Evolutionary conservation across 805 yeast species (phyloP).

Genomic region (Komagataella mondaviorum): DNA sequence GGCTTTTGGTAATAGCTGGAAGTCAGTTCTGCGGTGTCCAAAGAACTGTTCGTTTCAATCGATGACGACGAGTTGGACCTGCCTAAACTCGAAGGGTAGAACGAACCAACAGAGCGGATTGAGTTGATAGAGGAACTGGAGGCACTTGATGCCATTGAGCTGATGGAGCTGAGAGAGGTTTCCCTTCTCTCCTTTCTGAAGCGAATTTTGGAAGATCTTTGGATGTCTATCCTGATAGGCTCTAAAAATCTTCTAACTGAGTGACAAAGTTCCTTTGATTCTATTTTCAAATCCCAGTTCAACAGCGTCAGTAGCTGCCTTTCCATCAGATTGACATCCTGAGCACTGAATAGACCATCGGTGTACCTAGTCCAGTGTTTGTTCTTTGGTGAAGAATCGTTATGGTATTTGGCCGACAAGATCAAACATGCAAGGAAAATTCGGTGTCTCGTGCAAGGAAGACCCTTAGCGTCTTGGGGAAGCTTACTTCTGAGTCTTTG

Average conservation of each 20-base stretch:
- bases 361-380: slow-evolving; percentile 72
- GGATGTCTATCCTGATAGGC: slow-evolving; percentile 30
- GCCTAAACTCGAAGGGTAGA: neutral
- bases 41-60: neutral
- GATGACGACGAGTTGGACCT: neutral
- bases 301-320: slow-evolving; percentile 55
- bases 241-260: slow-evolving; percentile 32
- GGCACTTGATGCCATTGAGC: neutral
- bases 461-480: slow-evolving; percentile 62
- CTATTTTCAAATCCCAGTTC: slow-evolving; percentile 53
- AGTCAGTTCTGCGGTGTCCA: neutral
- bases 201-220: slow-evolving; percentile 17
- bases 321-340: slow-evolving; percentile 72
- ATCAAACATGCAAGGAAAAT: slow-evolving; percentile 65
- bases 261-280: slow-evolving; percentile 26
- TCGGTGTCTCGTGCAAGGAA: slow-evolving; percentile 71
- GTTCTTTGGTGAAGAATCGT: slow-evolving; percentile 69
- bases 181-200: slow-evolving; percentile 6
- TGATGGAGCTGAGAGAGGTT: neutral
- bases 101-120: neutral
- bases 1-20: slow-evolving; percentile 4
- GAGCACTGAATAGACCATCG: slow-evolving; percentile 53
- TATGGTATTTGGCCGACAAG: slow-evolving; percentile 59
- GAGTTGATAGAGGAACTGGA: neutral
- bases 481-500: slow-evolving; percentile 44